Percentiles rank a stretch among this genome's conserved stretches.
Evolutionary conservation across 768 basidiomycete species (phyloP).

Genomic region (Pseudohyphozyma bogoriensis): DNA sequence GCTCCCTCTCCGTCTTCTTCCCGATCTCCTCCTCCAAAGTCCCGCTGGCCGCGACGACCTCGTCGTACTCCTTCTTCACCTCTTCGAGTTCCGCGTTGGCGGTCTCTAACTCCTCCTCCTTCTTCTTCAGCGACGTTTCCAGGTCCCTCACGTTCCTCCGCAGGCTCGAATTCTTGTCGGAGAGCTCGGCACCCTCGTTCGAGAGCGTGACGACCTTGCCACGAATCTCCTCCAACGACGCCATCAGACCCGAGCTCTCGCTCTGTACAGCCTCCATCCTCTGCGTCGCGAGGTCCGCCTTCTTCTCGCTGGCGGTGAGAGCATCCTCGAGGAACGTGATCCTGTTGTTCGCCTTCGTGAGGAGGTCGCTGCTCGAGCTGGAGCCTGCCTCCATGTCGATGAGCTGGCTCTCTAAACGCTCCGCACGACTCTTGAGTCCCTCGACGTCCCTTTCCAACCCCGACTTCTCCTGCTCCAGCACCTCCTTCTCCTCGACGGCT

Average conservation of each 20-base stretch:
- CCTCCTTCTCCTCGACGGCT: not conserved
- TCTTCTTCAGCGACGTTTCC: slow-evolving; percentile 48
- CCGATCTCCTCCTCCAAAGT: slow-evolving; percentile 7
- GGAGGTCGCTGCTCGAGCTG: too few species aligned
- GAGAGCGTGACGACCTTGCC: slow-evolving; percentile 76
- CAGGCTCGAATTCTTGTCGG: slow-evolving; percentile 53
- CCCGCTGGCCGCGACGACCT: not conserved
- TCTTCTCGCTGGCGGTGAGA: not conserved
- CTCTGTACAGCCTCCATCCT: slow-evolving; percentile 52
- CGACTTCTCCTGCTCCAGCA: too few species aligned
- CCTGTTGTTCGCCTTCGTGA: not conserved
- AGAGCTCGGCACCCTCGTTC: slow-evolving; percentile 56
- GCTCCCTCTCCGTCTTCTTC: not conserved
- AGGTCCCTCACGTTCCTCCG: slow-evolving; percentile 49
- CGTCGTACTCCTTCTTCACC: not conserved
- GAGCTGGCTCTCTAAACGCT: too few species aligned
- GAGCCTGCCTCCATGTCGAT: too few species aligned
- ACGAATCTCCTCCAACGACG: slow-evolving; percentile 72
- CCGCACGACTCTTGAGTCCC: too few species aligned
- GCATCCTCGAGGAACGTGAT: not conserved
- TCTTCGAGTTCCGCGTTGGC: not conserved
- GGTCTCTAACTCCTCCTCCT: not conserved
- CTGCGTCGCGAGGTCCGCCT: not conserved
- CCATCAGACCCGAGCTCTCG: slow-evolving; percentile 61
- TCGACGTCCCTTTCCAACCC: too few species aligned